phyloP scores from a whole-genome alignment of 1,284 basidiomycete species.

The Naganishia cerealis region DNA sequence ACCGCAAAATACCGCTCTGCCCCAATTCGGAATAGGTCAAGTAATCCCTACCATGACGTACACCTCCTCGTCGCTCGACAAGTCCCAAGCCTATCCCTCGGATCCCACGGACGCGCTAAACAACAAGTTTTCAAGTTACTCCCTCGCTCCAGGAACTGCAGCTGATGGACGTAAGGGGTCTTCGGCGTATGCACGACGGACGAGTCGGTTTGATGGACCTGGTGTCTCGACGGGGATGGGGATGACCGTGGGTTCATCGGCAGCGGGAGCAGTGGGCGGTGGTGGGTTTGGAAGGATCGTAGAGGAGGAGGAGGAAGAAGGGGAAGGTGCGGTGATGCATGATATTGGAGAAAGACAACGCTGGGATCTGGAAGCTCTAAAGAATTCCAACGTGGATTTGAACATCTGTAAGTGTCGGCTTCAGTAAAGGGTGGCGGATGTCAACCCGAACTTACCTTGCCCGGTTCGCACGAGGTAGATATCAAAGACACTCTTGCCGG shows the following conservation, averaged over 20 bases:
- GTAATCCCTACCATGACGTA: neutral
- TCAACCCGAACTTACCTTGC: neutral
- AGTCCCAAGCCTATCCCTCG: neutral
- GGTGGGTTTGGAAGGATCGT: conserved; percentile 14
- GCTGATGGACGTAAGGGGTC: conserved; percentile 4
- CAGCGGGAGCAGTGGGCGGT: neutral
- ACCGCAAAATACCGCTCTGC: neutral
- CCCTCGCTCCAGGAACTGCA: conserved; percentile 3
- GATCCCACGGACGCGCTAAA: conserved; percentile 16
- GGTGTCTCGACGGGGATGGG: conserved; percentile 6
- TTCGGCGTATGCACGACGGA: conserved; percentile 17
- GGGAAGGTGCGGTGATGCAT: conserved; percentile 23
- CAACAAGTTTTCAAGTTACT: conserved; percentile 13
- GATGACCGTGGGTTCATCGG: conserved; percentile 1
- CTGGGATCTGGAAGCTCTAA: conserved; percentile 66
- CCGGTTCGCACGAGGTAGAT: conserved; percentile 22
- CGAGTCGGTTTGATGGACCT: conserved; percentile 12
- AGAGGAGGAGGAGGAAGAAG: conserved; percentile 34
- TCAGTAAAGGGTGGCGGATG: neutral
- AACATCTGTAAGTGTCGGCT: conserved; percentile 66
- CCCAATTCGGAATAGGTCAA: conserved; percentile 12
- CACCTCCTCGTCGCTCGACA: neutral
- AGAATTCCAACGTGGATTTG: conserved; percentile 74
- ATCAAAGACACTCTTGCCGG: conserved; percentile 49
- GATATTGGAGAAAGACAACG: conserved; percentile 44